Base-by-base conservation (phyloP, 805 yeast species). In the Candida pseudofarinosa region DNA sequence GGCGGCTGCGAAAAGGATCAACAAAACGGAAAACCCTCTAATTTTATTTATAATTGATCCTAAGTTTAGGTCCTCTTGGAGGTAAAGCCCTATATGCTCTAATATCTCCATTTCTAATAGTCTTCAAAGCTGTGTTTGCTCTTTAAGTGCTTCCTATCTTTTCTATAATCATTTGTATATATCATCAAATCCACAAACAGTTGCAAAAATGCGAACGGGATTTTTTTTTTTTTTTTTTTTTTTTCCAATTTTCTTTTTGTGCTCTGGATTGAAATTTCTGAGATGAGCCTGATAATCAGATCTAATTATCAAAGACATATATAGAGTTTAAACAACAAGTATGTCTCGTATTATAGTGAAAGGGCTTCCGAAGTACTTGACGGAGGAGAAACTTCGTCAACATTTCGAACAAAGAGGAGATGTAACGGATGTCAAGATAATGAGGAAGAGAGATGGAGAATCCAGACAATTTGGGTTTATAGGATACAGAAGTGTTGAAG, bases 401-500 rank as follows among this genome's bases (percentile, higher is more conserved):
- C 88, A 82, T 57, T 91, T 91, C 57, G 60, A 65, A 39, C 60
- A 63, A 46, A 66, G 73, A 42, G 86, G 88, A 8, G 71, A 74
- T 39, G 88, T 90, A 20, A 87, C 97, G 0, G 99, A 93, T 74
- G 90, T 88, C 32, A 88, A 86, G 62, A 71, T 93, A 31, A 77
- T 89, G 77, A 83, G 78, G 54, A 87, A 84, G 50, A 74, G 84
- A 52, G 80, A 79, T 51, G 99, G 99, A 19, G 85, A 83, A 55
- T 85, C 96, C 7, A 79, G 99, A 63, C 74, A 95, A 53, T 93
- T 93, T 71, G 98, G 96, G 4, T 93, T 93, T 55, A 71, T 93
- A 40, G 99, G 99, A 1, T 93, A 77, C 62, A 83, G 80, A 54
- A 71, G 80, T n/a, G 71, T 65, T 15, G 73, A 66, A 10, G 96